phyloP scores from a whole-genome alignment of 164 flowering plant species.

The grape (Vitis vinifera) region ASM3070453v1 NC_081822.1:12796001-12796500 shows the following conservation, averaged over 20 bases:
- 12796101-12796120: too few relatives aligned
- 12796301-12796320: constrained; percentile 1
- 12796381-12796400: constrained; percentile 22
- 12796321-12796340: constrained; percentile 7
- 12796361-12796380: constrained; percentile 25
- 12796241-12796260: constrained; percentile 13
- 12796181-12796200: constrained; percentile 18
- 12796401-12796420: constrained; percentile 20
- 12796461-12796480: too few relatives aligned
- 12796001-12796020: constrained; percentile 29
- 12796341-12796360: constrained; percentile 22
- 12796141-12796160: too few relatives aligned
- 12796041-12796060: constrained; percentile 22
- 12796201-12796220: constrained; percentile 27
- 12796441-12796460: too few relatives aligned
- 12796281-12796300: constrained; percentile 22
- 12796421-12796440: too few relatives aligned
- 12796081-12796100: too few relatives aligned
- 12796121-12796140: too few relatives aligned
- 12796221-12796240: constrained; percentile 20
- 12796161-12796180: constrained; percentile 25
- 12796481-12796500: too few relatives aligned
- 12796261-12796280: constrained; percentile 14
- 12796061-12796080: neutral
- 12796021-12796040: constrained; percentile 22